These are phyloP conservation scores for Fraxinus pennsylvanica DNA, from an alignment of 257 asterid species.

Conservation along the genomic window DNA sequence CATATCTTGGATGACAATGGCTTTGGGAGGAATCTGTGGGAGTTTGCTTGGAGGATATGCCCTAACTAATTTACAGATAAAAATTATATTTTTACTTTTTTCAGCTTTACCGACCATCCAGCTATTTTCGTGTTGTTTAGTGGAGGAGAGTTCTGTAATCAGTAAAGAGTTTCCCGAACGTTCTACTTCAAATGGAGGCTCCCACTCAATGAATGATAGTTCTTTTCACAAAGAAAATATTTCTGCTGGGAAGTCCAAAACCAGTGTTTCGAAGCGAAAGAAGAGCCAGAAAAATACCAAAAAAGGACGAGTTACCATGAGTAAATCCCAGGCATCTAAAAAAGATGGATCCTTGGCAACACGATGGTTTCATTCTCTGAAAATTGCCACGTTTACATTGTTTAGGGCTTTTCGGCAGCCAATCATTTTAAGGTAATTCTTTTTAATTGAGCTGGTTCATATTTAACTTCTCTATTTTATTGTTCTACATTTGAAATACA, in stretches of 20 bases:
- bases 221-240: conserved; percentile 35
- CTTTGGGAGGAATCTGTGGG: conserved; percentile 93
- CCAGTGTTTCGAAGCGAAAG: conserved; percentile 51
- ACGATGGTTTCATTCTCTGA: conserved; percentile 61
- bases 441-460: conserved; percentile 5
- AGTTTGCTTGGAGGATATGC: conserved; percentile 93
- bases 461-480: conserved; percentile 14
- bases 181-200: conserved; percentile 47
- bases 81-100: conserved; percentile 68
- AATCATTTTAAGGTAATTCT: conserved; percentile 67
- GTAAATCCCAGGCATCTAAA: conserved; percentile 35
- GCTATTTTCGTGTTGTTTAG: conserved; percentile 77
- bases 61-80: conserved; percentile 51
- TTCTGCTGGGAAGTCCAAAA: conserved; percentile 41
- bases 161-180: conserved; percentile 34
- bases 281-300: conserved; percentile 54
- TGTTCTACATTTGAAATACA: conserved; percentile 15
- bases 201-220: conserved; percentile 32
- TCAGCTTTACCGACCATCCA: conserved; percentile 74
- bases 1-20: conserved; percentile 96
- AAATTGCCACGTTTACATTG: conserved; percentile 60
- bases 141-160: conserved; percentile 57
- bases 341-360: conserved; percentile 41
- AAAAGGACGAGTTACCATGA: conserved; percentile 28
- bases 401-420: conserved; percentile 83